A percentile compares a stretch with the other conserved stretches of the same genome.
These are phyloP conservation scores for Brettanomyces anomalus DNA, from an alignment of 805 yeast species.

Conservation along the genomic window DNA sequence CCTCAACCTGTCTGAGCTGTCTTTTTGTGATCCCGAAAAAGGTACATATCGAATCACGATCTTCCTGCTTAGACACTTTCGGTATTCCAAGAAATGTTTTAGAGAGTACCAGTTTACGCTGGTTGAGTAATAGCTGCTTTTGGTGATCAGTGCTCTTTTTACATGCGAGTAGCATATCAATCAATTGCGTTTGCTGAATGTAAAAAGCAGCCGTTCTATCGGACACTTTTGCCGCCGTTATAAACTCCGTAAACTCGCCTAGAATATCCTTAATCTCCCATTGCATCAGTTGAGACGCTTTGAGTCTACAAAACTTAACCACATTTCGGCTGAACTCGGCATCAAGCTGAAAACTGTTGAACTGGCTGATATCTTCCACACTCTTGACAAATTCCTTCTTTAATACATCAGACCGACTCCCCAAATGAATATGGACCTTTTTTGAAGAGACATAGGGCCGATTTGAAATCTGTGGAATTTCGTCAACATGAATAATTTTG, in stretches of 20 bases:
- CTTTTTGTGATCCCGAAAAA: conserved; percentile 6
- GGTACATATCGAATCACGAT: conserved; percentile 5
- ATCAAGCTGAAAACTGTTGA: conserved; percentile 9
- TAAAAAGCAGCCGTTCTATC: conserved; percentile 4
- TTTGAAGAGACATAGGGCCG: conserved; percentile 12
- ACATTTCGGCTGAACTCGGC: conserved; percentile 11
- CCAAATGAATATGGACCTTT: conserved; percentile 16
- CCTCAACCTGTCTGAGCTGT: conserved; percentile 2
- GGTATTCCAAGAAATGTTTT: conserved; percentile 10
- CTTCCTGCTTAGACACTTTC: conserved; percentile 8
- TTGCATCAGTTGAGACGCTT: conserved; percentile 11
- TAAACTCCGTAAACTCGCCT: conserved; percentile 1
- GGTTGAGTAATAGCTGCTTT: conserved; percentile 2
- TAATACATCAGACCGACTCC: conserved; percentile 15
- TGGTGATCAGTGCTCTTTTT: conserved; percentile 8
- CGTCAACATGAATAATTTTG: conserved; percentile 12
- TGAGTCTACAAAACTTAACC: conserved; percentile 6
- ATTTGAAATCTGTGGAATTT: conserved; percentile 12
- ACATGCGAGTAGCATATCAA: conserved; percentile 11
- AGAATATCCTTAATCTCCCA: conserved; percentile 6
- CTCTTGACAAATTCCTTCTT: conserved; percentile 15
- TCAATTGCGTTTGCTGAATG: conserved; percentile 9
- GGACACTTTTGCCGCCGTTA: neutral
- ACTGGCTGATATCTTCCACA: conserved; percentile 6
- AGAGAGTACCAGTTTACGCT: conserved; percentile 6